Evolutionary conservation across 2,329 filamentous ascomycete genomes (phyloP), one percentile per base, ranked within the genome.

Genomic region (Rutstroemia sp.): DNA sequence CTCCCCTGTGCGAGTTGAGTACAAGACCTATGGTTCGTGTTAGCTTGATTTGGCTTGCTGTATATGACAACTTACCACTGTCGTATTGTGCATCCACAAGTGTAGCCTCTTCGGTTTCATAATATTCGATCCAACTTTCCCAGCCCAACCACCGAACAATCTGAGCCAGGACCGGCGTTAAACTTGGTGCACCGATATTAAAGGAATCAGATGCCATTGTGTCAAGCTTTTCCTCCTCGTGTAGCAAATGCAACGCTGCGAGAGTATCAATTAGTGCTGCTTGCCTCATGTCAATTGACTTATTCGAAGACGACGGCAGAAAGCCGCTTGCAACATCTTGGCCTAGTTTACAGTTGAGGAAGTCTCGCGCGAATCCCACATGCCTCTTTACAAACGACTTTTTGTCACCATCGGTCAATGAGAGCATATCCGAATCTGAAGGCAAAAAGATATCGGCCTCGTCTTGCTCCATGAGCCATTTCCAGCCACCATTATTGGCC

Each of bases 141-240:
- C 92, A 96, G 8, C 82, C 81, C 23, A 99, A 75, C 92, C 92
- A 97, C 53, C 79, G 76, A 1, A 87, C 83, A 56, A 99, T 77
- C 68, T 96, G 92, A 47, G 86, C 85, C 45, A 97, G 74, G 2
- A 96, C 71, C 16, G 88, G 84, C n/a, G 83, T 81, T 21, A 97
- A 72, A 44, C 79, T 75, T 14, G 75, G 72, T 21, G 72, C 64
- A 44, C 77, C 72, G 19, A 70, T 71, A 49, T 68, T 71, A 10
- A 75, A 71, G n/a, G 72, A 69, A 60, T 80, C 76, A n/a, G 73
- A 72, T 46, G 76, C 75, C 54, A 76, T 73, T 3, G 85, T 80
- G 59, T 89, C 83, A 1, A 99, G 79, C 68, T 95, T 97, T 60
- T 88, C 79, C 69, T 99, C 94, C 70, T 99, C 92, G 0, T 88